Percentiles rank a stretch among this genome's conserved stretches.
phyloP scores from a whole-genome alignment of 73 alveolate species.

The Tetrahymena thermophila region DNA sequence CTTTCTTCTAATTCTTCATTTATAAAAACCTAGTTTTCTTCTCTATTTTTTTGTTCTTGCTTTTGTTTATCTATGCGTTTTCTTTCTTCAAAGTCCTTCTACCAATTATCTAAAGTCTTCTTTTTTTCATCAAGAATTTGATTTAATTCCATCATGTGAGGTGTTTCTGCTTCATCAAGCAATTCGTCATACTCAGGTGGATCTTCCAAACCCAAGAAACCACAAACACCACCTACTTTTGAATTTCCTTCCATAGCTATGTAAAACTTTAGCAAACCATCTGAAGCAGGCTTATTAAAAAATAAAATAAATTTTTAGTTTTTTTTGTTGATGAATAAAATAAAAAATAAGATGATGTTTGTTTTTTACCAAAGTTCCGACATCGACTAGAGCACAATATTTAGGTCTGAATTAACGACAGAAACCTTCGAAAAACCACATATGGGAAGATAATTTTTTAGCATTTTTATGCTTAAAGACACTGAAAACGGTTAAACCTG shows the following conservation, averaged over 20 bases:
- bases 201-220: constrained; percentile 30
- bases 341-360: background rate
- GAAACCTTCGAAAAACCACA: constrained; percentile 51
- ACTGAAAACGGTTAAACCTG: constrained; percentile 22
- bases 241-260: constrained; percentile 34
- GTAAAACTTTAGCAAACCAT: constrained; percentile 9
- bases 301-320: background rate
- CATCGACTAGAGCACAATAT: constrained; percentile 30
- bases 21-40: background rate
- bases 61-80: background rate
- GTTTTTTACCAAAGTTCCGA: constrained; percentile 23
- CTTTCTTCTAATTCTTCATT: background rate
- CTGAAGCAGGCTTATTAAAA: constrained; percentile 9
- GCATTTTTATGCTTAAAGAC: constrained; percentile 35
- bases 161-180: background rate
- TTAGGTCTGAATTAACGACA: constrained; percentile 34
- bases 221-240: constrained; percentile 41
- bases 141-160: background rate
- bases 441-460: constrained; percentile 25
- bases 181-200: background rate
- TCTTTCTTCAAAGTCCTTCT: background rate
- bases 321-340: background rate
- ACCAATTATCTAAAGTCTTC: background rate
- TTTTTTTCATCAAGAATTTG: background rate
- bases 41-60: background rate